A percentile compares a stretch with the other conserved stretches of the same genome.
phyloP scores from a whole-genome alignment of 768 basidiomycete genomes.

The Agaricus bisporus region DNA sequence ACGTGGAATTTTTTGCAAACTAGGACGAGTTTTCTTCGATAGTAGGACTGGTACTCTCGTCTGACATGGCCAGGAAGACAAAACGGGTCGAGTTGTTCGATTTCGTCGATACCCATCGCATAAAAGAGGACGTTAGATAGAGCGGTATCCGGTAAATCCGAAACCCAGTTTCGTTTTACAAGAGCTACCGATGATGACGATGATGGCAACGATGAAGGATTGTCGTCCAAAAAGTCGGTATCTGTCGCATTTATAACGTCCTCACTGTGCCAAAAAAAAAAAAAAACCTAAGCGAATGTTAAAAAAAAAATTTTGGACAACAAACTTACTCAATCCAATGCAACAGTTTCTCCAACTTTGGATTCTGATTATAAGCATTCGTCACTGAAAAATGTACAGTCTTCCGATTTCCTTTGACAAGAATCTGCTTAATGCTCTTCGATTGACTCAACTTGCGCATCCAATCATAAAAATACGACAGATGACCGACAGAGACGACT shows the following conservation, averaged over 20 bases:
- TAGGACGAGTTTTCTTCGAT: background rate
- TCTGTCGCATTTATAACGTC: too few relatives aligned
- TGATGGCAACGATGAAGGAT: background rate
- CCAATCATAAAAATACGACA: background rate
- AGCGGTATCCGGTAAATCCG: background rate
- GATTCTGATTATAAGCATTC: background rate
- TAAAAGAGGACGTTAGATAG: constrained; percentile 3
- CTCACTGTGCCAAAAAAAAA: too few relatives aligned
- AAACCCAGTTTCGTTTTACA: background rate
- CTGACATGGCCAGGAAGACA: background rate
- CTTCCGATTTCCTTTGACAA: background rate
- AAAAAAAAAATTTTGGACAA: background rate
- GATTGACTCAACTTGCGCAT: background rate
- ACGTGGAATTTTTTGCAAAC: constrained; percentile 5
- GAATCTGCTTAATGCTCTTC: background rate
- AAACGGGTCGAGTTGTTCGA: background rate
- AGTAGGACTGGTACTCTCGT: background rate
- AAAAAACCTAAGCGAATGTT: too few relatives aligned
- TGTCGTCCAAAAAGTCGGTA: too few relatives aligned
- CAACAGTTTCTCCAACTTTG: background rate
- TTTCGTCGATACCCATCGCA: background rate
- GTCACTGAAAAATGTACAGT: background rate
- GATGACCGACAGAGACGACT: background rate
- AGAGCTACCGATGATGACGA: background rate
- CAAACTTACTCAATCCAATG: background rate